Evolutionary conservation across 371 early-diverging fungal genomes (phyloP).

Genomic region (Mortierella sp.): DNA sequence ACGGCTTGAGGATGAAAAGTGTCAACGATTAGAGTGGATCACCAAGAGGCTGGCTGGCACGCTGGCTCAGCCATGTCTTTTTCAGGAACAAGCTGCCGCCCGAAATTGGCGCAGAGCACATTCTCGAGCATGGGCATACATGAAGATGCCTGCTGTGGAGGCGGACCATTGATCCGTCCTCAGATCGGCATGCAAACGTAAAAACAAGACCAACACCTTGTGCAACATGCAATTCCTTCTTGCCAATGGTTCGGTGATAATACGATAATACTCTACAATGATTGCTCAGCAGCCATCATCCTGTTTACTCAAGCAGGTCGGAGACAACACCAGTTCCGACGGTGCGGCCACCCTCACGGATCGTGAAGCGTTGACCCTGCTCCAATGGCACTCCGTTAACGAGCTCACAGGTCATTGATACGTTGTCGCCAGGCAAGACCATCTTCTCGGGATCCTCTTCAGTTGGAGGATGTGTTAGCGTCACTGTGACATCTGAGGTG

Average conservation of each 20-base stretch:
- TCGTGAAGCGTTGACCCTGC: constrained; percentile 94
- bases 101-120: too few species aligned
- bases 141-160: too few species aligned
- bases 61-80: too few species aligned
- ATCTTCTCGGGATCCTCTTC: constrained; percentile 90
- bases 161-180: too few species aligned
- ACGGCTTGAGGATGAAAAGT: too few species aligned
- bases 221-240: too few species aligned
- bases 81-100: too few species aligned
- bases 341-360: constrained; percentile 98
- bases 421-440: constrained; percentile 99
- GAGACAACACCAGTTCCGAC: constrained; percentile 92
- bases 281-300: neutral
- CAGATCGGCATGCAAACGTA: too few species aligned
- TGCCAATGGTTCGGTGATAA: neutral
- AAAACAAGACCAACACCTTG: too few species aligned
- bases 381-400: constrained; percentile 88
- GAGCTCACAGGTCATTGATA: constrained; percentile 86
- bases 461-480: constrained; percentile 85
- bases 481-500: constrained; percentile 94
- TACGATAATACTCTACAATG: neutral
- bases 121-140: too few species aligned
- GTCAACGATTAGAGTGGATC: too few species aligned
- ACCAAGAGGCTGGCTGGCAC: too few species aligned
- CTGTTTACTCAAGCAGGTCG: constrained; percentile 66